Percentiles rank a stretch among this genome's conserved stretches.
Evolutionary conservation across 805 yeast species (phyloP).

Genomic region (Yarrowia sp.): DNA sequence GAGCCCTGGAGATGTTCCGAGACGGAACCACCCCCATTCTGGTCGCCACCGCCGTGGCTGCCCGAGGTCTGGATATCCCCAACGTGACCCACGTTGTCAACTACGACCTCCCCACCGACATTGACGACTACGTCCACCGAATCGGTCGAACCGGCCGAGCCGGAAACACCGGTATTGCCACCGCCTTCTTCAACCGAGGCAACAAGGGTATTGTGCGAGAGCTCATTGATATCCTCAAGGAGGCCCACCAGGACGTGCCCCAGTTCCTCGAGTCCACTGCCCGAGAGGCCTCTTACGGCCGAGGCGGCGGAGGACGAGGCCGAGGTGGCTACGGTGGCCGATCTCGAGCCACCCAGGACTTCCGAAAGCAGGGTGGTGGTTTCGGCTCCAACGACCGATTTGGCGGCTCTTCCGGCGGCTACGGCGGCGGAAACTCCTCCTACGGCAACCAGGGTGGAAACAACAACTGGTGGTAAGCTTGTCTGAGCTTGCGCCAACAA

Average conservation of each 20-base stretch:
- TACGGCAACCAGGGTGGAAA: constrained; percentile 43
- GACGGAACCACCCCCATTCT: constrained; percentile 89
- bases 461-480: constrained; percentile 40
- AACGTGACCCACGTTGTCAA: constrained; percentile 97
- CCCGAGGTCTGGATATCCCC: constrained; percentile 99
- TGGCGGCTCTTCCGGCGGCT: constrained; percentile 40
- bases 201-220: constrained; percentile 90
- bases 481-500: constrained; percentile 6
- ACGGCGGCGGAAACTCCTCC: constrained; percentile 21
- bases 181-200: constrained; percentile 97
- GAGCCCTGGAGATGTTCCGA: constrained; percentile 93
- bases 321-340: constrained; percentile 53
- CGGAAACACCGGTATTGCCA: constrained; percentile 98
- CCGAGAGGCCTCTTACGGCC: constrained; percentile 71
- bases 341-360: constrained; percentile 55
- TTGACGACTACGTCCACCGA: constrained; percentile 98
- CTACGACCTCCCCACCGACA: constrained; percentile 95
- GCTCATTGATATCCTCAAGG: constrained; percentile 81
- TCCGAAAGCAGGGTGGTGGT: constrained; percentile 56
- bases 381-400: constrained; percentile 47
- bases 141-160: constrained; percentile 99
- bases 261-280: constrained; percentile 79
- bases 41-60: constrained; percentile 99
- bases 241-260: constrained; percentile 98
- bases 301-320: constrained; percentile 64